Percentiles rank a stretch among this genome's conserved stretches.
Evolutionary conservation across 2,329 filamentous ascomycete species (phyloP).

Genomic region (Botryotinia calthae): DNA sequence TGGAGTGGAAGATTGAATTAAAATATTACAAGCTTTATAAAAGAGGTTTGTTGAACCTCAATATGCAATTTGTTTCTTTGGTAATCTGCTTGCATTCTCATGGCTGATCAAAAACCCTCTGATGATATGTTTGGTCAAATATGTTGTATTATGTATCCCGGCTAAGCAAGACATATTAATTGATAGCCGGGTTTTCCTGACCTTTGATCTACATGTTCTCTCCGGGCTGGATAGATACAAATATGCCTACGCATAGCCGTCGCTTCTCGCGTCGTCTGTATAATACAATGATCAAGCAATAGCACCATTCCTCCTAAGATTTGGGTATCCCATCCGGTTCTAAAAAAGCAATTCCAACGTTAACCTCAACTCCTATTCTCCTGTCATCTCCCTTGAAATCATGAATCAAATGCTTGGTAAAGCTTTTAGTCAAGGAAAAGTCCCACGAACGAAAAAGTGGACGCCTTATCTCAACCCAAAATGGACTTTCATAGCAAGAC

Average conservation of each 20-base stretch:
- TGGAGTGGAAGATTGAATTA: background rate
- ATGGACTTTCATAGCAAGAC: slow-evolving; percentile 1
- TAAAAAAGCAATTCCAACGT: background rate
- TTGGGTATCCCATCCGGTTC: background rate
- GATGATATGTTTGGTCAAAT: background rate
- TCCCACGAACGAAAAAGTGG: background rate
- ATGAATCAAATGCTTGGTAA: background rate
- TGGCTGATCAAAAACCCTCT: background rate
- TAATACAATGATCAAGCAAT: background rate
- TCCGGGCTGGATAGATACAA: background rate
- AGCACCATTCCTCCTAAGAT: background rate
- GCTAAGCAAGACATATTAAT: background rate
- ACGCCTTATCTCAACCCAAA: background rate
- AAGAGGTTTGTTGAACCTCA: background rate
- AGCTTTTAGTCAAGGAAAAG: background rate
- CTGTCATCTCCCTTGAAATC: background rate
- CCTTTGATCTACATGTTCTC: background rate
- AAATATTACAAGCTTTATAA: background rate
- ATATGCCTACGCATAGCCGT: background rate
- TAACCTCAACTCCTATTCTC: slow-evolving; percentile 4
- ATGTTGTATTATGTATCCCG: background rate
- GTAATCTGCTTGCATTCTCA: no score
- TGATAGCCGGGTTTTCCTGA: background rate
- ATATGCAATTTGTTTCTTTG: background rate
- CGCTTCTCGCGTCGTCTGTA: background rate